phyloP scores from a whole-genome alignment of 768 basidiomycete genomes.

The Crassisporium funariophilum region DNA sequence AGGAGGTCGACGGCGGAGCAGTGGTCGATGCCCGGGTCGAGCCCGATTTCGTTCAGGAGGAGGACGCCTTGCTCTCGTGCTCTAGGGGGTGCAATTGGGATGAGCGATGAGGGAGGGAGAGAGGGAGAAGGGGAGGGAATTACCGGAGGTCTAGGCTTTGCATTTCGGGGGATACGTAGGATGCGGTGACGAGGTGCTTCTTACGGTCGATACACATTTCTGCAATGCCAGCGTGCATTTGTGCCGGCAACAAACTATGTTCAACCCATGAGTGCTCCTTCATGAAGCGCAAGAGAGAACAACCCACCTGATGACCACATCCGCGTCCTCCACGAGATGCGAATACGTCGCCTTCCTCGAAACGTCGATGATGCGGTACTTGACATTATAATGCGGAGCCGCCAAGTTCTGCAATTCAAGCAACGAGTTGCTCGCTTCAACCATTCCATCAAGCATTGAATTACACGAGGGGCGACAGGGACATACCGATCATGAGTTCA shows the following conservation, averaged over 20 bases:
- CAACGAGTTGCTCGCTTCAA: constrained; percentile 73
- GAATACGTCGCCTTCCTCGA: constrained; percentile 45
- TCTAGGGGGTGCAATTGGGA: constrained; percentile 26
- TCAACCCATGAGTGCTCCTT: background rate
- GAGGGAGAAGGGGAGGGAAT: constrained; percentile 17
- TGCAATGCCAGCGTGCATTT: constrained; percentile 72
- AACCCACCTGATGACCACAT: constrained; percentile 82
- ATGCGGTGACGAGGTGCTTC: constrained; percentile 88
- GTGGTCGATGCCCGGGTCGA: constrained; percentile 91
- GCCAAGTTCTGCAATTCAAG: constrained; percentile 56
- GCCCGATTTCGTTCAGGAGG: constrained; percentile 86
- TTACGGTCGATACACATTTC: constrained; percentile 66
- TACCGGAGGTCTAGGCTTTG: constrained; percentile 60
- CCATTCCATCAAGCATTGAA: constrained; percentile 12
- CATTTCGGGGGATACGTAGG: constrained; percentile 87
- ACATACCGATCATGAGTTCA: constrained; percentile 76
- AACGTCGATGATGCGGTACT: constrained; percentile 62
- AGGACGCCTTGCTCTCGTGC: constrained; percentile 66
- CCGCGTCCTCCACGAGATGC: constrained; percentile 59
- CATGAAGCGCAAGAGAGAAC: background rate
- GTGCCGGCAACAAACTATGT: constrained; percentile 74
- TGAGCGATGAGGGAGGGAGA: constrained; percentile 2
- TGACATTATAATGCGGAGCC: constrained; percentile 49
- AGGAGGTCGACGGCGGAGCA: constrained; percentile 81
- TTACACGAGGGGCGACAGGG: constrained; percentile 5